These are phyloP conservation scores for Talaromyces amestolkiae DNA, from an alignment of 2,329 filamentous ascomycete genomes.

Conservation along the genomic window DNA sequence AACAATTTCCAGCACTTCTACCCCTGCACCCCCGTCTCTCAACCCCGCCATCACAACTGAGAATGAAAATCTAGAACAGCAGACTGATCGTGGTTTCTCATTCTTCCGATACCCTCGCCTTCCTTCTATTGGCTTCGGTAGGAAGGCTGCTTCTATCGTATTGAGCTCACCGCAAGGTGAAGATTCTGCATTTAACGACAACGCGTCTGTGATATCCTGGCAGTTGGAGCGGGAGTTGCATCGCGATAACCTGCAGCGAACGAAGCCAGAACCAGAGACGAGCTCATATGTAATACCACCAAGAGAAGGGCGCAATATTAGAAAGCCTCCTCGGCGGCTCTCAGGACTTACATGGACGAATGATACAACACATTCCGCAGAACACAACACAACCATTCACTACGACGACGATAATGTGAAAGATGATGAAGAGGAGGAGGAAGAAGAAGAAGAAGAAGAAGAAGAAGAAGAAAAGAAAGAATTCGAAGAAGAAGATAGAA, in stretches of 20 bases:
- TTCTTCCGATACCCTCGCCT: constrained; percentile 18
- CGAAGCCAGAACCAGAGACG: constrained; percentile 29
- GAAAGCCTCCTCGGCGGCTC: constrained; percentile 36
- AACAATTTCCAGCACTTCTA: constrained; percentile 28
- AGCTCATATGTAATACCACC: constrained; percentile 24
- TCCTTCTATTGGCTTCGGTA: constrained; percentile 8
- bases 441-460: neutral
- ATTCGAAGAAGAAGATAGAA: constrained; percentile 17
- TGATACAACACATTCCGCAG: constrained; percentile 9
- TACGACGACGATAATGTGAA: constrained; percentile 29
- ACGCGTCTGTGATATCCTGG: constrained; percentile 34
- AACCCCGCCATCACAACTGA: constrained; percentile 23
- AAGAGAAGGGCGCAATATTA: constrained; percentile 33
- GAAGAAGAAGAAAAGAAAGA: neutral
- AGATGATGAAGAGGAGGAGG: neutral
- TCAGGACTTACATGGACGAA: constrained; percentile 18
- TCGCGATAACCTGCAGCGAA: constrained; percentile 36
- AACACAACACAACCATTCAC: constrained; percentile 23
- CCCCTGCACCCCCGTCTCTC: constrained; percentile 30
- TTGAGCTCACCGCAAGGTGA: constrained; percentile 24
- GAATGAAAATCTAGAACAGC: constrained; percentile 1
- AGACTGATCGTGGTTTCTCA: constrained; percentile 18
- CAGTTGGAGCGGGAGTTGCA: constrained; percentile 37
- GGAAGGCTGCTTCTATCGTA: constrained; percentile 18
- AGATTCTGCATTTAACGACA: constrained; percentile 30